Conservation (phyloP, 169 alveolate species). For the Plasmodium vivax region DNA sequence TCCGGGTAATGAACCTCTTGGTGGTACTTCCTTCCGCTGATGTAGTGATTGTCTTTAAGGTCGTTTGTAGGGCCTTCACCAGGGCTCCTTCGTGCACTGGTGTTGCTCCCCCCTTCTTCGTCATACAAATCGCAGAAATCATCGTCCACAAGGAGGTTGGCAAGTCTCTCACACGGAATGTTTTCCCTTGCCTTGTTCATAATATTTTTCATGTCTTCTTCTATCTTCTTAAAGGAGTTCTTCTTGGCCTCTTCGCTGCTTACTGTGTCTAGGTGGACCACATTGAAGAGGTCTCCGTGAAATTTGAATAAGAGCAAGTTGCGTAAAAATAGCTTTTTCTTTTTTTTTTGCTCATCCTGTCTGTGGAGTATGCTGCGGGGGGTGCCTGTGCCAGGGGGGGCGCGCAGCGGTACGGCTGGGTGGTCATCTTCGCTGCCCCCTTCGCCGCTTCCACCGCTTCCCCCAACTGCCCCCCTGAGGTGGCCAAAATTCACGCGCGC, state of each 20-base stretch:
- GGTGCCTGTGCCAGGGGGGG: not conserved
- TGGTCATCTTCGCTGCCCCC: not conserved
- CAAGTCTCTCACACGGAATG: conserved; percentile 1
- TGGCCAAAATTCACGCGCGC: not conserved
- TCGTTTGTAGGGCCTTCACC: not conserved
- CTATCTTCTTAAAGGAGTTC: not conserved
- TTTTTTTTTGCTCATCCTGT: not conserved
- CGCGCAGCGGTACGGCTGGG: not conserved
- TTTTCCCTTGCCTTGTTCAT: not conserved
- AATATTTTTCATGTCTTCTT: conserved; percentile 11
- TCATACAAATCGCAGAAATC: conserved; percentile 19
- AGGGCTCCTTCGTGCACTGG: not conserved
- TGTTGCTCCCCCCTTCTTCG: not conserved
- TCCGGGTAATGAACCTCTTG: not conserved
- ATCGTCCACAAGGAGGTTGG: conserved; percentile 26
- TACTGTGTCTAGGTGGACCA: not conserved
- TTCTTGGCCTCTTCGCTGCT: not conserved
- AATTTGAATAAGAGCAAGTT: conserved; percentile 24
- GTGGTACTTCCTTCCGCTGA: not conserved
- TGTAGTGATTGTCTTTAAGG: not conserved
- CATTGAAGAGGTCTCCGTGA: not conserved
- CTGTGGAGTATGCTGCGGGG: not conserved
- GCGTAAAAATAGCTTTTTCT: not conserved
- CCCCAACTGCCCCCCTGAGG: not conserved
- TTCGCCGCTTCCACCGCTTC: not conserved